Evolutionary conservation across 306 rosid genomes (phyloP).

Genomic region (Psophocarpus tetragonolobus): DNA sequence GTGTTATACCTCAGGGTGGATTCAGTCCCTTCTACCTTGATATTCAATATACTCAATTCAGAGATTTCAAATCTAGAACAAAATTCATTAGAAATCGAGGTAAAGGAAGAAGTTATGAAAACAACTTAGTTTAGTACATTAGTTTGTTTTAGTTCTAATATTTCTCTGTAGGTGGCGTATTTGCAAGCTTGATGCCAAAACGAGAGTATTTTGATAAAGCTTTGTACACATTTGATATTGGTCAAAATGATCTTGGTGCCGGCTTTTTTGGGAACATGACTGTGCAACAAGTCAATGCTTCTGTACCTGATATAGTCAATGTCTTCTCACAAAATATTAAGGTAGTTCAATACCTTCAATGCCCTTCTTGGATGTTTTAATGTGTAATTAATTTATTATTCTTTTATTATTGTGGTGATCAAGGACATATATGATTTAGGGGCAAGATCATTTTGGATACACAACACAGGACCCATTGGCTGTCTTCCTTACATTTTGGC

Average conservation of each 20-base stretch:
- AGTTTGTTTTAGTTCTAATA: background rate
- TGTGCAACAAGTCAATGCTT: conserved; percentile 42
- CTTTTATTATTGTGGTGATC: background rate
- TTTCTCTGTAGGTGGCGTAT: conserved; percentile 8
- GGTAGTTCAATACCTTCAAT: conserved; percentile 28
- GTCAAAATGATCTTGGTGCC: conserved; percentile 48
- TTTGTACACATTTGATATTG: conserved; percentile 56
- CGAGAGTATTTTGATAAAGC: conserved; percentile 35
- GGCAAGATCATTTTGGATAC: conserved; percentile 51
- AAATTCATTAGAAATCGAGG: conserved; percentile 29
- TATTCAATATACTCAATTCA: conserved; percentile 36
- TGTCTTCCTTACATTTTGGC: conserved; percentile 40
- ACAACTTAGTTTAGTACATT: no score
- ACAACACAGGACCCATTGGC: conserved; percentile 49
- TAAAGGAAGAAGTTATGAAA: background rate
- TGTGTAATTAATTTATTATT: background rate
- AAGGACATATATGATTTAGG: conserved; percentile 43
- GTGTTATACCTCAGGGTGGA: conserved; percentile 33
- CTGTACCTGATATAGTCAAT: conserved; percentile 44
- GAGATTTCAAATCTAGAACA: conserved; percentile 24
- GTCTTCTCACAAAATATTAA: conserved; percentile 41
- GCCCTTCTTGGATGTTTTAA: background rate
- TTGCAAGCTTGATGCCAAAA: conserved; percentile 32
- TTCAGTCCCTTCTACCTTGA: conserved; percentile 51
- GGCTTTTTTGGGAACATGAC: conserved; percentile 34